Evolutionary conservation across 1,284 basidiomycete species (phyloP).

Genomic region (Apiotrichum laibachii): DNA sequence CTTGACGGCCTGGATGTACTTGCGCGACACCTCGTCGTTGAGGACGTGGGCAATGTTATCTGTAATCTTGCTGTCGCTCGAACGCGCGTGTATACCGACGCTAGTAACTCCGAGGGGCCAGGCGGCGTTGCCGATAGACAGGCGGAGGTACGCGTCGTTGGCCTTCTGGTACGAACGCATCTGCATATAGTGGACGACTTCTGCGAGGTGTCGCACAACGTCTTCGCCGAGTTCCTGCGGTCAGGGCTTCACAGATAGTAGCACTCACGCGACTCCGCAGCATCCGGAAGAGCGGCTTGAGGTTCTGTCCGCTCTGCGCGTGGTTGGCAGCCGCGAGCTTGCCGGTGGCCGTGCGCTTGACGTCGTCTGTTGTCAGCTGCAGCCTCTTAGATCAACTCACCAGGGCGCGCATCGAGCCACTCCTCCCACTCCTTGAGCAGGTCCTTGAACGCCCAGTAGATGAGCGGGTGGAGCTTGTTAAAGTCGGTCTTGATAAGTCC

Average conservation of each 20-base stretch:
- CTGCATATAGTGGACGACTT: constrained; percentile 97
- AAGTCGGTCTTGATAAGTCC: constrained; percentile 82
- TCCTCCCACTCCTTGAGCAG: constrained; percentile 94
- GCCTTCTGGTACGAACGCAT: constrained; percentile 88
- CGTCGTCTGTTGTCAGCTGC: constrained; percentile 45
- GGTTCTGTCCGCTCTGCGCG: constrained; percentile 90
- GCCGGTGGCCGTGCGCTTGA: constrained; percentile 85
- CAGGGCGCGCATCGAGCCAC: constrained; percentile 85
- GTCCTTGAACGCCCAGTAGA: constrained; percentile 92
- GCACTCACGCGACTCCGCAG: constrained; percentile 72
- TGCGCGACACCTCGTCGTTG: constrained; percentile 97
- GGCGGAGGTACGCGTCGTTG: constrained; percentile 92
- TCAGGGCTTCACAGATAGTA: background rate
- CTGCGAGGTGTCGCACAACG: constrained; percentile 82
- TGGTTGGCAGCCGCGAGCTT: constrained; percentile 93
- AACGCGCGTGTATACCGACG: constrained; percentile 98
- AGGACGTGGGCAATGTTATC: constrained; percentile 97
- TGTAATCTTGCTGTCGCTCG: constrained; percentile 92
- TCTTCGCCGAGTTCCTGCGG: constrained; percentile 74
- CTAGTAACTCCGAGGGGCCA: constrained; percentile 99
- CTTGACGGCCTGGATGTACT: constrained; percentile 98
- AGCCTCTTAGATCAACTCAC: constrained; percentile 52
- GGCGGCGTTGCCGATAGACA: constrained; percentile 97
- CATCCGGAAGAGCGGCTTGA: constrained; percentile 93
- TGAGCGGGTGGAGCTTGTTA: constrained; percentile 94